A percentile compares a stretch with the other conserved stretches of the same genome.
These are phyloP conservation scores for Penicillium corylophilum DNA, from an alignment of 2,329 filamentous ascomycete species.

Conservation along the genomic window DNA sequence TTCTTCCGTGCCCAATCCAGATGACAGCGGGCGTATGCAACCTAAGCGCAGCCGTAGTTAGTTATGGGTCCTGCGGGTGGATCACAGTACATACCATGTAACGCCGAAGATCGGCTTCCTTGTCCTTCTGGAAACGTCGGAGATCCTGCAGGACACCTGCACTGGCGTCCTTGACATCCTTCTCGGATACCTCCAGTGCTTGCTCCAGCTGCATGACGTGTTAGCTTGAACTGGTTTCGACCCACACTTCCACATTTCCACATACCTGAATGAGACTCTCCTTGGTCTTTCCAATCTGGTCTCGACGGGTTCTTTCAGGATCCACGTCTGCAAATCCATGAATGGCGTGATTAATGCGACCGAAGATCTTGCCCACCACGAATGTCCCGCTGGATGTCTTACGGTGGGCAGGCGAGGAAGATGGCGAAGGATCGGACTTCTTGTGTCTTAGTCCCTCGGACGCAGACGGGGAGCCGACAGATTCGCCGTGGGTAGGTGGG, in stretches of 20 bases:
- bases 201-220: constrained; percentile 70
- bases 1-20: constrained; percentile 93
- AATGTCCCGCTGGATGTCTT: constrained; percentile 85
- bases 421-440: constrained; percentile 34
- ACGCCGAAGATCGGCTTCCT: constrained; percentile 86
- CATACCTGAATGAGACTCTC: constrained; percentile 70
- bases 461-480: constrained; percentile 64
- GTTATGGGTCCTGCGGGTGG: constrained; percentile 1
- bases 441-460: constrained; percentile 59
- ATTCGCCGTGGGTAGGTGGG: constrained; percentile 79
- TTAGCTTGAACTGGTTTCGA: neutral
- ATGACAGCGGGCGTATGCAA: constrained; percentile 88
- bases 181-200: constrained; percentile 80
- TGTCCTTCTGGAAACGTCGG: constrained; percentile 89
- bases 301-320: constrained; percentile 84
- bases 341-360: constrained; percentile 89
- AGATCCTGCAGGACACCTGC: constrained; percentile 83
- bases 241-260: constrained; percentile 13
- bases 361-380: constrained; percentile 90
- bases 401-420: constrained; percentile 59
- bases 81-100: constrained; percentile 72
- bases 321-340: constrained; percentile 96
- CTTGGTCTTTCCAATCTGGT: constrained; percentile 92
- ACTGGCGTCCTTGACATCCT: constrained; percentile 92
- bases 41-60: constrained; percentile 50